Conservation (phyloP, 2,329 filamentous ascomycete species). For the Hansfordia pulvinata region DNA sequence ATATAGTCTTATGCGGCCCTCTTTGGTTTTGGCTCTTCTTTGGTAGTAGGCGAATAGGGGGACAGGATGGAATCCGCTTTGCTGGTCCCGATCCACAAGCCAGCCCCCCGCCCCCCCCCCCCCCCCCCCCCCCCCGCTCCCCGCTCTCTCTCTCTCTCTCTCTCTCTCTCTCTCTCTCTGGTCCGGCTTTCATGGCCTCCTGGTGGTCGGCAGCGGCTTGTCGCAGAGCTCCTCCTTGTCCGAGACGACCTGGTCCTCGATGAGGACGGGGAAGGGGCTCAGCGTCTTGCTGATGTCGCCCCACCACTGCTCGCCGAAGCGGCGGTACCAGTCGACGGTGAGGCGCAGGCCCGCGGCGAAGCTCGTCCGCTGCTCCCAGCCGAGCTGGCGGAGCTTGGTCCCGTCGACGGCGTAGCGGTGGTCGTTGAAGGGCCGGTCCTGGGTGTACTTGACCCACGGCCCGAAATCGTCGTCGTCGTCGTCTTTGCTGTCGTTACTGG, state of each 20-base stretch:
- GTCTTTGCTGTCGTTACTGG: slow-evolving; percentile 38
- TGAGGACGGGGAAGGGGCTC: slow-evolving; percentile 52
- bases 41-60: too few species aligned
- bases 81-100: too few species aligned
- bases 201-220: slow-evolving; percentile 14
- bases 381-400: slow-evolving; percentile 50
- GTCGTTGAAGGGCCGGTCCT: slow-evolving; percentile 70
- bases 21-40: too few species aligned
- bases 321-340: slow-evolving; percentile 58
- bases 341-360: slow-evolving; percentile 49
- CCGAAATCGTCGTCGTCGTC: slow-evolving; percentile 36
- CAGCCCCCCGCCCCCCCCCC: too few species aligned
- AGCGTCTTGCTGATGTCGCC: slow-evolving; percentile 57
- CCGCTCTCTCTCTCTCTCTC: too few species aligned
- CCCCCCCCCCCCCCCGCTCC: too few species aligned
- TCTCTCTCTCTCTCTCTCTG: too few species aligned
- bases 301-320: slow-evolving; percentile 57
- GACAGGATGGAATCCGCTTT: too few species aligned
- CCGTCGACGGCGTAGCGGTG: slow-evolving; percentile 60
- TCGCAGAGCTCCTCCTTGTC: slow-evolving; percentile 28
- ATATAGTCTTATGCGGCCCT: too few species aligned
- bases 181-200: too few species aligned
- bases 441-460: slow-evolving; percentile 59
- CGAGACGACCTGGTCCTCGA: slow-evolving; percentile 38
- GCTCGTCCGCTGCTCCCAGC: slow-evolving; percentile 54